Percentiles rank a stretch among this genome's conserved stretches.
Conservation (phyloP, 2,329 filamentous ascomycete species). For the Gnomoniopsis smithogilvyi region DNA sequence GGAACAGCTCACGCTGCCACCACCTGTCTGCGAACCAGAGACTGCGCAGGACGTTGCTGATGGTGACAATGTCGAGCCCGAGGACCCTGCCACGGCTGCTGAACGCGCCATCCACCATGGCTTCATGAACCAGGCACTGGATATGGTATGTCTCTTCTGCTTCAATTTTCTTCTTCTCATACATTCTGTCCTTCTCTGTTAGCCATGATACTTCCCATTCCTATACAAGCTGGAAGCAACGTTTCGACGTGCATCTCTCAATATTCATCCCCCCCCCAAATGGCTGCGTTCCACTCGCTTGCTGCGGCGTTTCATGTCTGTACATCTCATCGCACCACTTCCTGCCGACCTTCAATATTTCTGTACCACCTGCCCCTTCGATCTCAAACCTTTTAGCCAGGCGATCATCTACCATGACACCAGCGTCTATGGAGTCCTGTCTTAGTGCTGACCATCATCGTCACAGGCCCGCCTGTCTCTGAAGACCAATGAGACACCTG, state of each 20-base stretch:
- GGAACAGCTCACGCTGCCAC: constrained; percentile 10
- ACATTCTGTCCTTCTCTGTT: neutral
- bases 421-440: neutral
- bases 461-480: constrained; percentile 79
- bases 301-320: constrained; percentile 22
- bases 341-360: neutral
- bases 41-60: neutral
- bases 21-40: neutral
- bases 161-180: constrained; percentile 4
- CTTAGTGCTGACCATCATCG: neutral
- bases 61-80: constrained; percentile 25
- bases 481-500: constrained; percentile 84
- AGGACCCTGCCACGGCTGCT: constrained; percentile 24
- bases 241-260: neutral
- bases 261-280: neutral
- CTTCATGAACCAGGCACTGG: constrained; percentile 83
- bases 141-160: constrained; percentile 61
- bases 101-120: constrained; percentile 44
- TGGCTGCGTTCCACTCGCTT: constrained; percentile 6
- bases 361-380: neutral
- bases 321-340: neutral
- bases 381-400: neutral
- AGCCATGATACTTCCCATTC: neutral
- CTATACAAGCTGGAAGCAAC: neutral
- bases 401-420: neutral